Percentiles rank a stretch among this genome's conserved stretches.
These are phyloP conservation scores for Penicillium sp. DNA, from an alignment of 2,329 filamentous ascomycete genomes.

Conservation along the genomic window DNA sequence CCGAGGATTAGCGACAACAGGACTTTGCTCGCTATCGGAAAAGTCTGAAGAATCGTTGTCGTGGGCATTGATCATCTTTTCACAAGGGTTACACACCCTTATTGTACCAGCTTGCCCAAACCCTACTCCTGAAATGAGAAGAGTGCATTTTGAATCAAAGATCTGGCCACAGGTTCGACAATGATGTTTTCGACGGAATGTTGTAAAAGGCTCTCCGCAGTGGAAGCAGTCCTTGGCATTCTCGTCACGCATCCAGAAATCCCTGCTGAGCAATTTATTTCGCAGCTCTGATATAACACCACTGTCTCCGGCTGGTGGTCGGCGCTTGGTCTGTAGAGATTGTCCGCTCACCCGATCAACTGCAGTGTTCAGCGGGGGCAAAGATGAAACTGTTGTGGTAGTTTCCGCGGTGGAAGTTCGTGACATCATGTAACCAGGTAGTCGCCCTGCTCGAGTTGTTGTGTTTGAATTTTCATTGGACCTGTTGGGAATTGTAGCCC, in stretches of 20 bases:
- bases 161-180: slow-evolving; percentile 96
- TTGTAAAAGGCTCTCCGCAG: slow-evolving; percentile 86
- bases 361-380: slow-evolving; percentile 33
- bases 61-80: slow-evolving; percentile 85
- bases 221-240: slow-evolving; percentile 97
- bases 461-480: slow-evolving; percentile 37
- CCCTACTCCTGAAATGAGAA: slow-evolving; percentile 80
- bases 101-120: slow-evolving; percentile 86
- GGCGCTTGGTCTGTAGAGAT: slow-evolving; percentile 22
- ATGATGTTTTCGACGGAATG: slow-evolving; percentile 94
- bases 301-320: slow-evolving; percentile 21
- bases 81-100: slow-evolving; percentile 88
- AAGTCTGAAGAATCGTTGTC: slow-evolving; percentile 92
- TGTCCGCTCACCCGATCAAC: slow-evolving; percentile 23
- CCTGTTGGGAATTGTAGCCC: slow-evolving; percentile 24
- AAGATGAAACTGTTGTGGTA: slow-evolving; percentile 46
- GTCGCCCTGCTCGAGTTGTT: slow-evolving; percentile 47
- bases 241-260: slow-evolving; percentile 99
- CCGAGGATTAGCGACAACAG: slow-evolving; percentile 65
- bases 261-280: slow-evolving; percentile 85
- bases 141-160: slow-evolving; percentile 94
- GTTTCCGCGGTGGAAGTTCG: slow-evolving; percentile 46
- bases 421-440: slow-evolving; percentile 48
- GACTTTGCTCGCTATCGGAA: slow-evolving; percentile 69
- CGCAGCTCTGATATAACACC: slow-evolving; percentile 65